Base-by-base conservation (phyloP, 2,329 filamentous ascomycete genomes). In the Alternaria triticina region DNA sequence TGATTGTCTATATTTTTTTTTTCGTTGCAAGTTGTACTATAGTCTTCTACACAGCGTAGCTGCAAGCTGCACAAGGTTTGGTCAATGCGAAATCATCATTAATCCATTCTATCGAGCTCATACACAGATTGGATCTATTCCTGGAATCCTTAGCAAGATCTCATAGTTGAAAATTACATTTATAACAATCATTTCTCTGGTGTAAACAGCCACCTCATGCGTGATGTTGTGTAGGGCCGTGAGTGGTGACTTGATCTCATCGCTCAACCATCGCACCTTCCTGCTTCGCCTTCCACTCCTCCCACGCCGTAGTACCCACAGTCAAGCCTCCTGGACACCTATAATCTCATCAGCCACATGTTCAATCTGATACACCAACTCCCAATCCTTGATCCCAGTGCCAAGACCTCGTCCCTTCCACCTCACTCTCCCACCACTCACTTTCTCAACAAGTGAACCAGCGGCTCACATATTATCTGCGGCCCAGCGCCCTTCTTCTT, bases 221-320 rank as follows among this genome's bases (percentile, higher is more conserved):
- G 10, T n/a, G 40, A 46, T 12, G 10, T 45, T 46, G 44, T 23
- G 11, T 30, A 3, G 2, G 17, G 45, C 44, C n/a, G 8, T 27
- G 17, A 11, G 20, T 51, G 43, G 43, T 36, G 46, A 22, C 25
- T 4, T 28, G 25, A 27, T 33, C 25, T 46, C 25, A 59, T 30
- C n/a, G 23, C 30, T 50, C 30, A 7, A 22, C 27, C n/a, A 36
- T 46, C 11, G 17, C 61, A 45, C 51, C 51, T 63, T 60, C 36
- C 52, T 71, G 75, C 59, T 55, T 61, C 44, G 74, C 77, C 70
- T 80, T 79, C 69, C 81, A 75, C 23, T 75, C 82, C 72, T 89
- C 88, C 86, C 86, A 88, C 52, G 83, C 82, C 36, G 88, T 90
- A 33, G 88, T 90, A 76, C 90, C 88, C 13, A 89, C 86, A 50